Evolutionary conservation across 257 asterid genomes (phyloP).

Genomic region (Capsicum baccatum): DNA sequence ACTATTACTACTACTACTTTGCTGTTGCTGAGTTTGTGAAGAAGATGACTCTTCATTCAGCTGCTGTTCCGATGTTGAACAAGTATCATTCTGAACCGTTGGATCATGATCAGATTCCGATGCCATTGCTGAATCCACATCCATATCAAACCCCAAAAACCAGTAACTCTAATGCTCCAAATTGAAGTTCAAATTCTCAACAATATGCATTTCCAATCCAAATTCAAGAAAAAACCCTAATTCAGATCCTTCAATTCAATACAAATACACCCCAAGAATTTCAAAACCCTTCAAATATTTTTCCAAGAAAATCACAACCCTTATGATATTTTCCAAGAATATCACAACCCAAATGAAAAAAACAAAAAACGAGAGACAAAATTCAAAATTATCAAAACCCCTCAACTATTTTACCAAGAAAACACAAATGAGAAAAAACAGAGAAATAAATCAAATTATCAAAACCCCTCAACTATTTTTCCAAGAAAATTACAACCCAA

Average conservation of each 20-base stretch:
- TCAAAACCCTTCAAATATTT: neutral
- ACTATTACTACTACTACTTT: conserved; percentile 35
- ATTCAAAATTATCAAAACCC: neutral
- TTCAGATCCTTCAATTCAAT: conserved; percentile 29
- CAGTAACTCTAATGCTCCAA: neutral
- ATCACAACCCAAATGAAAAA: neutral
- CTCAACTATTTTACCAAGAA: no score
- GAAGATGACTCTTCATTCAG: conserved; percentile 42
- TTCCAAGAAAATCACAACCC: conserved; percentile 1
- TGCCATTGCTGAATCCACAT: conserved; percentile 76
- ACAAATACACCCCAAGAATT: neutral
- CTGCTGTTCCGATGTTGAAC: conserved; percentile 56
- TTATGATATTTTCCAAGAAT: neutral
- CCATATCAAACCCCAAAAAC: conserved; percentile 46
- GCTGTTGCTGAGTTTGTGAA: conserved; percentile 48
- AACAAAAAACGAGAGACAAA: no score
- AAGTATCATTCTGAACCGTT: conserved; percentile 27
- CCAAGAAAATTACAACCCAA: neutral
- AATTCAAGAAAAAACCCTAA: conserved; percentile 39
- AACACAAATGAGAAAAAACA: neutral
- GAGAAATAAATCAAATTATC: no score
- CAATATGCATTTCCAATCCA: conserved; percentile 53
- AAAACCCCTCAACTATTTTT: neutral
- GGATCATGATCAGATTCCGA: conserved; percentile 68
- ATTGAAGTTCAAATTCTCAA: conserved; percentile 62